These are phyloP conservation scores for Aspergillus uvarum DNA, from an alignment of 2,329 filamentous ascomycete species.

Conservation along the genomic window DNA sequence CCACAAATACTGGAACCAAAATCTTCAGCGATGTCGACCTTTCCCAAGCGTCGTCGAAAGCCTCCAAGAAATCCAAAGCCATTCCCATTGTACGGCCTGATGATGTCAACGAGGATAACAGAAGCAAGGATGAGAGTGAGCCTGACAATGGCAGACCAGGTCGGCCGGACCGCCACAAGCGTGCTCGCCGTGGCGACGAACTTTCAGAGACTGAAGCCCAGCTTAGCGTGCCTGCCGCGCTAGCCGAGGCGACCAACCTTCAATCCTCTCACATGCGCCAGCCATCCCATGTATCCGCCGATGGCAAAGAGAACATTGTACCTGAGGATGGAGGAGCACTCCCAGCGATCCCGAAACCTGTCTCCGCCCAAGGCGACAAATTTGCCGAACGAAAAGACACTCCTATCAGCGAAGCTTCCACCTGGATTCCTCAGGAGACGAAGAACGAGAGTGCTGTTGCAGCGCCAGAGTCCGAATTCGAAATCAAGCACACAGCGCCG, in stretches of 20 bases:
- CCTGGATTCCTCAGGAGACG: slow-evolving; percentile 64
- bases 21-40: slow-evolving; percentile 70
- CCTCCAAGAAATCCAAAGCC: slow-evolving; percentile 73
- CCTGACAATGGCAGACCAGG: slow-evolving; percentile 61
- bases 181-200: slow-evolving; percentile 63
- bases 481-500: slow-evolving; percentile 14
- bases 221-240: slow-evolving; percentile 60
- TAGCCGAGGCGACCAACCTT: slow-evolving; percentile 33
- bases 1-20: slow-evolving; percentile 30
- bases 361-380: slow-evolving; percentile 45
- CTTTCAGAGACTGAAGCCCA: slow-evolving; percentile 72
- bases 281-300: slow-evolving; percentile 29
- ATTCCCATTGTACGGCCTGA: slow-evolving; percentile 74
- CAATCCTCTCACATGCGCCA: slow-evolving; percentile 26
- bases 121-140: slow-evolving; percentile 45
- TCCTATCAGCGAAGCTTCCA: slow-evolving; percentile 43
- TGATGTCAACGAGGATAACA: slow-evolving; percentile 48
- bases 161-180: slow-evolving; percentile 72
- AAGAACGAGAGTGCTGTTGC: slow-evolving; percentile 45
- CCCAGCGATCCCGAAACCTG: slow-evolving; percentile 30
- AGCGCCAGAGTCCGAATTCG: slow-evolving; percentile 45
- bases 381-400: slow-evolving; percentile 28
- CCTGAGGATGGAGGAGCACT: slow-evolving; percentile 42
- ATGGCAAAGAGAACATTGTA: slow-evolving; percentile 38
- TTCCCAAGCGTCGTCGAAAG: slow-evolving; percentile 62